Evolutionary conservation across 2,329 filamentous ascomycete genomes (phyloP), one percentile per base, ranked within the genome.

Genomic region (Paracorniculantispora psalliotae): DNA sequence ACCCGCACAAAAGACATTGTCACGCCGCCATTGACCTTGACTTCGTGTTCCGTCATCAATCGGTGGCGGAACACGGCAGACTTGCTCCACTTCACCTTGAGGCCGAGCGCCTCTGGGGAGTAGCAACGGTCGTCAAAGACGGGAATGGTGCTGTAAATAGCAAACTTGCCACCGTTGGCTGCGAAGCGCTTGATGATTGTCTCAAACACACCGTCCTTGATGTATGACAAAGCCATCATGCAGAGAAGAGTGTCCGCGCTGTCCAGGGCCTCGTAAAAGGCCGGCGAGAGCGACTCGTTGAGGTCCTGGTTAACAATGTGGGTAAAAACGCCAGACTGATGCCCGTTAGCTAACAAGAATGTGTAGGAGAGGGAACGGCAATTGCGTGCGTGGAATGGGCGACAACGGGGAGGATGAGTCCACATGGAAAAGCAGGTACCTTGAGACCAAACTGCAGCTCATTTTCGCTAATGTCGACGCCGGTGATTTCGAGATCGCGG

Each of bases 101-200:
- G 37, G 9, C 51, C 51, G 12, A 54, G 51, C 9, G 33, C 35
- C 25, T 54, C 51, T 8, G 51, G 51, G 3, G 51, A 43, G 19
- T 54, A 54, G 35, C 51, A 54, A 12, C 51, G 51, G 35, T 54
- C 50, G 33, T 53, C 50, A 53, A 53, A 53, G 7, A 53, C 23
- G n/a, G 50, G 50, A 33, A 53, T 53, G 5, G 50, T 53, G 17
- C 30, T 39, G 17, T 53, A 53, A 17, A 53, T 53, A 13, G 50
- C 50, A 26, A 39, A 53, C 21, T 53, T 53, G 50, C 50, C 50
- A 8, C 50, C 50, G 17, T 26, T 53, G 6, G 50, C 50, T n/a
- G 33, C 50, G 25, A 53, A 53, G 5, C 50, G 50, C 4, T 43
- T 28, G n/a, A 53, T 53, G 6, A 53, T 26, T 4, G 33, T n/a